Evolutionary conservation across 2,329 filamentous ascomycete genomes (phyloP).

Genomic region (Cercospora beticola): DNA sequence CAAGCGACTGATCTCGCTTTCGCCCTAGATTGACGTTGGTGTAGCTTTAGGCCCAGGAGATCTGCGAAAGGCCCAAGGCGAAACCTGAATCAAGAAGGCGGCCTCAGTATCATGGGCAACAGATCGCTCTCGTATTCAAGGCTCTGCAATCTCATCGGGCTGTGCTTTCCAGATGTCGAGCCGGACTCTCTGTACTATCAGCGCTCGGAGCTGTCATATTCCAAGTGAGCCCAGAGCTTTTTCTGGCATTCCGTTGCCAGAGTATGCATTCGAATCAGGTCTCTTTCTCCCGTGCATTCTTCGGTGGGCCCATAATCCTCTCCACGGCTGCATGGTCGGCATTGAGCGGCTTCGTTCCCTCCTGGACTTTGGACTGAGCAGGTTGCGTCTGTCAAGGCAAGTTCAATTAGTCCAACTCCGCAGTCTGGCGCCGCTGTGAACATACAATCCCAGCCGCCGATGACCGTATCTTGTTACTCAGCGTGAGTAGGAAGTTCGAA

Average conservation of each 20-base stretch:
- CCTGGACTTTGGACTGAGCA: constrained; percentile 16
- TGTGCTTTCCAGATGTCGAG: background rate
- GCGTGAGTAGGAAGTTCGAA: constrained; percentile 4
- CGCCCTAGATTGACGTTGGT: background rate
- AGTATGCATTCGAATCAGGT: background rate
- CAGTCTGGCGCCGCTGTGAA: background rate
- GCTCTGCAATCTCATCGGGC: background rate
- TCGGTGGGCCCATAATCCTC: constrained; percentile 27
- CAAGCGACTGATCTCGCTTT: background rate
- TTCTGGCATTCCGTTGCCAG: background rate
- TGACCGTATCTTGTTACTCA: constrained; percentile 9
- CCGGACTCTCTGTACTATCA: background rate
- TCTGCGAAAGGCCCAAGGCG: background rate
- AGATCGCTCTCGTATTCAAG: background rate
- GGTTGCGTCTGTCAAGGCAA: constrained; percentile 4
- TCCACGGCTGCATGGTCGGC: constrained; percentile 29
- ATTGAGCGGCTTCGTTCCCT: constrained; percentile 22
- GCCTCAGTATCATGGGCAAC: background rate
- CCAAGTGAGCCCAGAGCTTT: background rate
- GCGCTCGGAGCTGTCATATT: background rate
- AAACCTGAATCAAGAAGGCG: background rate
- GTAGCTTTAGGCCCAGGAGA: background rate
- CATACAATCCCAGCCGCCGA: constrained; percentile 4
- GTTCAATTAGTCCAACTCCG: background rate
- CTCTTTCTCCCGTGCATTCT: constrained; percentile 11